A percentile compares a stretch with the other conserved stretches of the same genome.
Conservation (phyloP, 257 asterid species). For the Galeopsis tetrahit region DNA sequence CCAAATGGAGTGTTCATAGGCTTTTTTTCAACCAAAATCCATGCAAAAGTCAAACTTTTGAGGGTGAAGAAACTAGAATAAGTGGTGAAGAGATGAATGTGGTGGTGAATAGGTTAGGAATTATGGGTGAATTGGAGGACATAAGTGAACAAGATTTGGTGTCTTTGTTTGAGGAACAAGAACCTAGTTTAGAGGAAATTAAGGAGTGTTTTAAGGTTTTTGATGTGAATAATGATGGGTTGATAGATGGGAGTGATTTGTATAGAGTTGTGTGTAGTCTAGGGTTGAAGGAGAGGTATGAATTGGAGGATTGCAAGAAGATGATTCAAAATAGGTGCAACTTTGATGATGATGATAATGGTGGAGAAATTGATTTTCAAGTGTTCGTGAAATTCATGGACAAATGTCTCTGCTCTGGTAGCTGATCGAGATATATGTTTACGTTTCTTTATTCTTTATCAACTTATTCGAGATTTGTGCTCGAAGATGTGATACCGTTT, state of each 20-base stretch:
- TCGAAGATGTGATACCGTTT: no score
- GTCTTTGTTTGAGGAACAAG: slow-evolving; percentile 42
- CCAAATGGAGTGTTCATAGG: slow-evolving; percentile 21
- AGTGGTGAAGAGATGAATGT: slow-evolving; percentile 32
- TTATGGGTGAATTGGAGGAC: slow-evolving; percentile 23
- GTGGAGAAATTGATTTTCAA: slow-evolving; percentile 44
- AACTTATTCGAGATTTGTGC: background rate
- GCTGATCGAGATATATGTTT: no score
- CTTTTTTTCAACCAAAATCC: background rate
- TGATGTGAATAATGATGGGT: slow-evolving; percentile 54
- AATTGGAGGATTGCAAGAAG: slow-evolving; percentile 41
- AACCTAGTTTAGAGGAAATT: slow-evolving; percentile 47
- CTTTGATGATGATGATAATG: slow-evolving; percentile 44
- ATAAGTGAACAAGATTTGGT: slow-evolving; percentile 28
- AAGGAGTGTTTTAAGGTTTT: slow-evolving; percentile 49
- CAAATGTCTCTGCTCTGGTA: slow-evolving; percentile 19
- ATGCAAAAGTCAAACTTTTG: background rate
- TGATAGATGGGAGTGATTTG: slow-evolving; percentile 52
- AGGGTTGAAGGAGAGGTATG: slow-evolving; percentile 40
- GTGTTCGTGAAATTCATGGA: slow-evolving; percentile 48
- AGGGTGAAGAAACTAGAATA: background rate
- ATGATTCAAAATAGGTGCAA: slow-evolving; percentile 36
- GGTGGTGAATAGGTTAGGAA: slow-evolving; percentile 42
- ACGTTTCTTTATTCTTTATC: background rate
- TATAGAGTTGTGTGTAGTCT: slow-evolving; percentile 39